Base-by-base conservation (phyloP, 1,139 yeast genomes). In the Candida sp. region DNA sequence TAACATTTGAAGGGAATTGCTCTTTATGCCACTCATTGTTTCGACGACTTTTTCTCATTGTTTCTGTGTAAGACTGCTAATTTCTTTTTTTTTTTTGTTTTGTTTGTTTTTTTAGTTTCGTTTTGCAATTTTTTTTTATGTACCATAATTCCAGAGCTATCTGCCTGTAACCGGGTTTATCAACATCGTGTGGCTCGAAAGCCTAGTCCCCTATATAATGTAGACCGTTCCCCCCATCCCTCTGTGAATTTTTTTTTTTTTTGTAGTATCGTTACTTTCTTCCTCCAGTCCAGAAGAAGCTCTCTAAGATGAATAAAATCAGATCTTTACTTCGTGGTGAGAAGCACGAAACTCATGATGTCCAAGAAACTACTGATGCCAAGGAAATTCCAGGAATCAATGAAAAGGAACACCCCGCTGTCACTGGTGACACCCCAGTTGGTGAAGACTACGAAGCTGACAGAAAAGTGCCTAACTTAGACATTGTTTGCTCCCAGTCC, bases 401-500 rank as follows among this genome's bases (percentile, higher is more conserved):
- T 26, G 49, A 46, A 23, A 46, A 41, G 35, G 40, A 22, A 44
- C 42, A 8, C 32, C 41, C 7, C n/a, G 25, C 11, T 22, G 34
- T 7, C 23, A 26, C 9, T 33, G 12, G n/a, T 12, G 33, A n/a
- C 35, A 47, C 45, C 40, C 9, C 42, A 11, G 8, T 26, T 38
- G 42, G 17, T 50, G 37, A 35, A 46, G 72, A 67, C 46, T 57
- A 54, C 47, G 70, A 66, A 49, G 59, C 61, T n/a, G 64, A 62
- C 12, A 60, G 58, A 39, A 63, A 62, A 46, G 46, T 51, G 5
- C 51, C 49, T 2, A 58, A 60, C 25, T 53, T 65, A 37, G 57
- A 56, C 32, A 57, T 67, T 44, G 59, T 58, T n/a, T 69, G 68
- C 5, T 65, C 70, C 44, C 68, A 65, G 48, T 69, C 75, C 2